Evolutionary conservation across 2,329 filamentous ascomycete species (phyloP).

Genomic region (Sporothrix euskadiensis): DNA sequence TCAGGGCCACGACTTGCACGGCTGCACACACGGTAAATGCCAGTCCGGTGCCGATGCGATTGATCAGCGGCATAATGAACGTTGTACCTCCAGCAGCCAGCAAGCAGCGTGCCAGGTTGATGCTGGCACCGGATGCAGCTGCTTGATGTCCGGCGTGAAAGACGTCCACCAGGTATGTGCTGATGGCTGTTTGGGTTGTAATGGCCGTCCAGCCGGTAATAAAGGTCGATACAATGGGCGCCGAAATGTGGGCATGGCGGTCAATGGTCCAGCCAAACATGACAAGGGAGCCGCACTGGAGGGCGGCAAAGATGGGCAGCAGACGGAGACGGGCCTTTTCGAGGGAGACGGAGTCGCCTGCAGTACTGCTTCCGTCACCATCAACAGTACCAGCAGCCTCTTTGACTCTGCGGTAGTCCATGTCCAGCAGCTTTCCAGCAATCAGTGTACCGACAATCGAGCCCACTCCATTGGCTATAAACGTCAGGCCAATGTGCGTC

Average conservation of each 20-base stretch:
- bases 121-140: constrained; percentile 62
- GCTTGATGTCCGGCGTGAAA: constrained; percentile 54
- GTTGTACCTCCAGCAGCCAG: constrained; percentile 61
- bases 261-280: constrained; percentile 58
- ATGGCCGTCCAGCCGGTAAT: constrained; percentile 59
- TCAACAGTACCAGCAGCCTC: neutral
- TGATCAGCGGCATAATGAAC: constrained; percentile 60
- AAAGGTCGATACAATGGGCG: constrained; percentile 59
- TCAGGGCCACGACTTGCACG: constrained; percentile 50
- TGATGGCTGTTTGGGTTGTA: constrained; percentile 62
- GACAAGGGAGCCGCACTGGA: constrained; percentile 50
- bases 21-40: constrained; percentile 59
- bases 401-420: constrained; percentile 67
- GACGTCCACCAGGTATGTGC: constrained; percentile 63
- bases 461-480: constrained; percentile 54
- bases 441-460: constrained; percentile 50
- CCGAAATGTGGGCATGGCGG: constrained; percentile 47
- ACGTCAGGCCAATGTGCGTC: constrained; percentile 55
- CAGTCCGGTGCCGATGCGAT: constrained; percentile 59
- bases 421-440: constrained; percentile 60
- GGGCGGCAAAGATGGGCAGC: constrained; percentile 46
- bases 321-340: constrained; percentile 54
- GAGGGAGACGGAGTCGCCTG: constrained; percentile 52
- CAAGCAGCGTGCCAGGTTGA: constrained; percentile 64
- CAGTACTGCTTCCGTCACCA: constrained; percentile 48